These are phyloP conservation scores for Pilasporangium apinafurcum DNA, from an alignment of 352 stramenopile genomes.

Conservation along the genomic window DNA sequence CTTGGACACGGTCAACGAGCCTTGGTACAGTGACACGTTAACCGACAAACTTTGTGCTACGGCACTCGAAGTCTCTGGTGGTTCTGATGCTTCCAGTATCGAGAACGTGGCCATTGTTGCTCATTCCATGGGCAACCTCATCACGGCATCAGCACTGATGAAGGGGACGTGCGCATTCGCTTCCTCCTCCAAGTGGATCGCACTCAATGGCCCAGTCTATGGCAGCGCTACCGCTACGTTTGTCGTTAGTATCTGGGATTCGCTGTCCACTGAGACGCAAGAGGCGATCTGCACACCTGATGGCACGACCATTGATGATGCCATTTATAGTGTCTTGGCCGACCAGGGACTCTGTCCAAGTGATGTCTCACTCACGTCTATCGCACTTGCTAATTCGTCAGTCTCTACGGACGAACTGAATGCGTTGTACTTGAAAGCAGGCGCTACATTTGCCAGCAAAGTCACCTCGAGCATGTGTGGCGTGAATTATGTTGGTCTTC, in stretches of 20 bases:
- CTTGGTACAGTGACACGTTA: slow-evolving; percentile 18
- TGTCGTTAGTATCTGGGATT: slow-evolving; percentile 8
- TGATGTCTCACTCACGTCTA: slow-evolving; percentile 13
- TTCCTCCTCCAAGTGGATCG: slow-evolving; percentile 29
- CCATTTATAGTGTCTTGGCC: slow-evolving; percentile 2
- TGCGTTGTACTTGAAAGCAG: slow-evolving; percentile 12
- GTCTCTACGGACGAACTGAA: slow-evolving; percentile 6
- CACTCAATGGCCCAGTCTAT: slow-evolving; percentile 21
- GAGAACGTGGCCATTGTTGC: slow-evolving; percentile 21
- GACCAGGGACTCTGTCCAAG: slow-evolving; percentile 20
- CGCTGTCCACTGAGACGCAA: slow-evolving; percentile 1
- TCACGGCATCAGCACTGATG: slow-evolving; percentile 17
- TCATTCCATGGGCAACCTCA: slow-evolving; percentile 35
- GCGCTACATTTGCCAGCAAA: slow-evolving; percentile 4
- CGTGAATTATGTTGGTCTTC: slow-evolving; percentile 19
- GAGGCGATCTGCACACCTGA: slow-evolving; percentile 2
- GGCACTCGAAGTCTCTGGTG: slow-evolving; percentile 6
- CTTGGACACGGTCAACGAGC: slow-evolving; percentile 18
- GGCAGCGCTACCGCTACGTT: slow-evolving; percentile 15
- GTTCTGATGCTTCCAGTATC: neutral
- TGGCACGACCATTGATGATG: neutral
- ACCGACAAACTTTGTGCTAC: slow-evolving; percentile 14
- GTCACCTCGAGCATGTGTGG: slow-evolving; percentile 25
- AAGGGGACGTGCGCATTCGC: slow-evolving; percentile 19
- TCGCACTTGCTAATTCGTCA: slow-evolving; percentile 10